Evolutionary conservation across 1,284 basidiomycete genomes (phyloP).

Genomic region (Phlebopus sp.): DNA sequence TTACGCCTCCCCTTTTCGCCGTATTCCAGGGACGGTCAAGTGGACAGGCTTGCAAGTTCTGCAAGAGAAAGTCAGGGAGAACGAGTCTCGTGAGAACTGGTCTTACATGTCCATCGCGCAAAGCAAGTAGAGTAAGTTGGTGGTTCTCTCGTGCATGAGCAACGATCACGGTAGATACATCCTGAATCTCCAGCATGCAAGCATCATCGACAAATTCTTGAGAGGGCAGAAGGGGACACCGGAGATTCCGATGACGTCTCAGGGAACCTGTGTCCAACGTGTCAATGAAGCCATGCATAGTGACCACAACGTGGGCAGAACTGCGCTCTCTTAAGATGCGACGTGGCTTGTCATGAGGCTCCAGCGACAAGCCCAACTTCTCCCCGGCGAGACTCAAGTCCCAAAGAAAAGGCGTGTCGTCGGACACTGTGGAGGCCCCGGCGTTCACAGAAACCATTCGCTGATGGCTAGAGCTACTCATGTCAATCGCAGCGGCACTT

Average conservation of each 20-base stretch:
- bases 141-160: conserved; percentile 38
- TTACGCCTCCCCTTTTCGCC: conserved; percentile 39
- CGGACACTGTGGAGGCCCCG: conserved; percentile 1
- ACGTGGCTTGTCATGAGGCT: conserved; percentile 40
- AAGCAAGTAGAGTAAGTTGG: conserved; percentile 32
- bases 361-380: conserved; percentile 25
- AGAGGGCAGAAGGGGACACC: conserved; percentile 15
- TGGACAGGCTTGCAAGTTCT: conserved; percentile 12
- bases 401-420: conserved; percentile 7
- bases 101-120: conserved; percentile 24
- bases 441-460: background rate
- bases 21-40: conserved; percentile 32
- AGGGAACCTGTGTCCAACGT: conserved; percentile 22
- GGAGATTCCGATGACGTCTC: conserved; percentile 14
- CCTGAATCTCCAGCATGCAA: conserved; percentile 34
- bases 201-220: conserved; percentile 41
- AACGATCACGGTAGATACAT: conserved; percentile 32
- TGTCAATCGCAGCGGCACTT: background rate
- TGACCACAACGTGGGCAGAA: conserved; percentile 25
- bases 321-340: conserved; percentile 31
- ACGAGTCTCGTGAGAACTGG: background rate
- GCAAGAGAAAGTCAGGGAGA: background rate
- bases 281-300: conserved; percentile 39
- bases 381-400: conserved; percentile 6
- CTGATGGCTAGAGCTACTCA: background rate